Evolutionary conservation across 2,329 filamentous ascomycete species (phyloP).

Genomic region (Botrytis pseudocinerea): DNA sequence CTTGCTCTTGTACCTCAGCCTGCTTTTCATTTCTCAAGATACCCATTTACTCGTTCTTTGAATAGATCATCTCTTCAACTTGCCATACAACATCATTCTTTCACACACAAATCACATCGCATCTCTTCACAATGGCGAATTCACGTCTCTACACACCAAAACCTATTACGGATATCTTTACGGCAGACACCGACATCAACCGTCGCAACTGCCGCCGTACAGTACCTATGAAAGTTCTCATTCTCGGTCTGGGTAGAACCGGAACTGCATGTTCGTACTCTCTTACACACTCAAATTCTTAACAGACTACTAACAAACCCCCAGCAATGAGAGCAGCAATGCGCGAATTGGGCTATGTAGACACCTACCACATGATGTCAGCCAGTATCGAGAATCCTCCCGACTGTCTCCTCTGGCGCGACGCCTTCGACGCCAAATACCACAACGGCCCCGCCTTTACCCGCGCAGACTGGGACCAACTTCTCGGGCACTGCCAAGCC

Average conservation of each 20-base stretch:
- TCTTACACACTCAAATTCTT: not conserved
- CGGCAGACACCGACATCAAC: slow-evolving; percentile 67
- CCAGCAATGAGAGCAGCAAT: slow-evolving; percentile 64
- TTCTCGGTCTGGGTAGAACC: slow-evolving; percentile 68
- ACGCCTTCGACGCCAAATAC: slow-evolving; percentile 64
- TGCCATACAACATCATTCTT: not conserved
- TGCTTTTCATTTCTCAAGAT: slow-evolving; percentile 6
- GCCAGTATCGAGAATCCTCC: slow-evolving; percentile 67
- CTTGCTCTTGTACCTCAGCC: not conserved
- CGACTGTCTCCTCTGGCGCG: slow-evolving; percentile 68
- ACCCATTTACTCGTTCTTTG: slow-evolving; percentile 4
- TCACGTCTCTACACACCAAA: slow-evolving; percentile 40
- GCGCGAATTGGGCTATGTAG: slow-evolving; percentile 64
- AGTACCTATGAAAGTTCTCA: slow-evolving; percentile 72
- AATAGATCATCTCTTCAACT: not conserved
- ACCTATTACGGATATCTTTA: slow-evolving; percentile 62
- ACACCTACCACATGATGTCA: slow-evolving; percentile 75
- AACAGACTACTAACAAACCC: not conserved
- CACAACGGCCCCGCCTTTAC: slow-evolving; percentile 61
- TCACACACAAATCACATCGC: not conserved
- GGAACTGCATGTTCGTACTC: slow-evolving; percentile 64
- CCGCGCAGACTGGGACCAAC: slow-evolving; percentile 67
- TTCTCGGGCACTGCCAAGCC: slow-evolving; percentile 58
- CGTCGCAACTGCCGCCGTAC: slow-evolving; percentile 62
- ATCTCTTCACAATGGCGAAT: slow-evolving; percentile 27